Conservation (phyloP, 345 rosid species). For the Alliaria petiolata region DNA sequence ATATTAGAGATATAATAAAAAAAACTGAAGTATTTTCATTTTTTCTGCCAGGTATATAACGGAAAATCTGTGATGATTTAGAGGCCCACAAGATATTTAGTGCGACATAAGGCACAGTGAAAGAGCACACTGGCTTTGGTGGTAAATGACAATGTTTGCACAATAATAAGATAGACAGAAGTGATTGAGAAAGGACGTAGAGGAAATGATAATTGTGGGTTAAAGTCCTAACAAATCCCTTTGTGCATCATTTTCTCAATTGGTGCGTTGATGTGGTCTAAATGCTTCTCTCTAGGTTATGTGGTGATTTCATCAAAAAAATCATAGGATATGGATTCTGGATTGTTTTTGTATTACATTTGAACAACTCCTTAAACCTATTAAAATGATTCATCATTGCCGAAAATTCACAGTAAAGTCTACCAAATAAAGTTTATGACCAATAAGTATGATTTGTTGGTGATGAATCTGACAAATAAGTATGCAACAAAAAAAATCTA, state of each 20-base stretch:
- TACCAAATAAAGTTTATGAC: no score
- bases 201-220: neutral
- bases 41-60: no score
- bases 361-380: neutral
- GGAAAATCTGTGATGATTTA: neutral
- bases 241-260: constrained; percentile 6
- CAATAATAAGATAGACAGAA: constrained; percentile 15
- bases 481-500: no score
- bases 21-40: no score
- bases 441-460: no score
- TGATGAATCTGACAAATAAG: no score
- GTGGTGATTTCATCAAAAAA: neutral
- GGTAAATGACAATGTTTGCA: constrained; percentile 26
- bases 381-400: neutral
- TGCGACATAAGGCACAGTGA: constrained; percentile 19
- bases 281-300: neutral
- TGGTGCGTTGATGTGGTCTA: constrained; percentile 15
- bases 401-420: neutral
- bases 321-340: constrained; percentile 3
- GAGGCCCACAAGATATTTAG: constrained; percentile 12
- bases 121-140: constrained; percentile 16
- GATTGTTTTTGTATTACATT: no score
- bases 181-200: constrained; percentile 1
- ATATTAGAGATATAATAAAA: no score
- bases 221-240: neutral